A percentile compares a stretch with the other conserved stretches of the same genome.
Conservation (phyloP, 2,329 filamentous ascomycete genomes). For the Dothiorella sarmentorum region DNA sequence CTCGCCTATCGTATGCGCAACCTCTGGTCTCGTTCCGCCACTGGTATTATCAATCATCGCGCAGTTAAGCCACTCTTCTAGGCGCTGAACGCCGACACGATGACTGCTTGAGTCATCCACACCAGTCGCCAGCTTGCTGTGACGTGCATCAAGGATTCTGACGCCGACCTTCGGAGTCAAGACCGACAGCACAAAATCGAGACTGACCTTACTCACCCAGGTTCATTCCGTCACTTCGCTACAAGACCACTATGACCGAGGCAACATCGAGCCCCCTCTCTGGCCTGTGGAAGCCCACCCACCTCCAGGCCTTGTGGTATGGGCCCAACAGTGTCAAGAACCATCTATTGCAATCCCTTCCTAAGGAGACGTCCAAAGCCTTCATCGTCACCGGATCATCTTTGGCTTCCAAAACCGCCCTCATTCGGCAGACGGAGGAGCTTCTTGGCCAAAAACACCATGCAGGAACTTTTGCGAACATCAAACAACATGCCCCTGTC, state of each 20-base stretch:
- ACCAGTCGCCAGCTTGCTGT: not conserved
- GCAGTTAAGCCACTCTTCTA: not conserved
- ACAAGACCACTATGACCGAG: constrained; percentile 36
- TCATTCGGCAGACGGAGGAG: constrained; percentile 51
- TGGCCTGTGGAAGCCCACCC: constrained; percentile 51
- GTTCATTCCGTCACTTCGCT: not conserved
- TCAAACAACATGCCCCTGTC: constrained; percentile 55
- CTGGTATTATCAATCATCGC: not conserved
- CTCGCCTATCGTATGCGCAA: not conserved
- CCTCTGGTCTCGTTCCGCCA: not conserved
- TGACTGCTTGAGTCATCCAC: not conserved
- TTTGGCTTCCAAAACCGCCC: constrained; percentile 51
- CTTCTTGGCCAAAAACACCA: constrained; percentile 44
- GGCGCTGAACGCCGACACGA: not conserved
- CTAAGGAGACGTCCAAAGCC: constrained; percentile 47
- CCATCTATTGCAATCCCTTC: constrained; percentile 47
- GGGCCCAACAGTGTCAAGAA: constrained; percentile 47
- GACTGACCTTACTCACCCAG: not conserved
- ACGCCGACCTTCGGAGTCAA: too few relatives aligned
- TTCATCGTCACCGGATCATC: constrained; percentile 57
- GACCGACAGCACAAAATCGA: not conserved
- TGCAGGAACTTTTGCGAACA: constrained; percentile 54
- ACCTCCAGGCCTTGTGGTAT: constrained; percentile 50
- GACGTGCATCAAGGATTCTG: too few relatives aligned
- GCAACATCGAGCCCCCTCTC: constrained; percentile 43